Conservation (phyloP, 1,284 basidiomycete species). For the Earliella scabrosa region DNA sequence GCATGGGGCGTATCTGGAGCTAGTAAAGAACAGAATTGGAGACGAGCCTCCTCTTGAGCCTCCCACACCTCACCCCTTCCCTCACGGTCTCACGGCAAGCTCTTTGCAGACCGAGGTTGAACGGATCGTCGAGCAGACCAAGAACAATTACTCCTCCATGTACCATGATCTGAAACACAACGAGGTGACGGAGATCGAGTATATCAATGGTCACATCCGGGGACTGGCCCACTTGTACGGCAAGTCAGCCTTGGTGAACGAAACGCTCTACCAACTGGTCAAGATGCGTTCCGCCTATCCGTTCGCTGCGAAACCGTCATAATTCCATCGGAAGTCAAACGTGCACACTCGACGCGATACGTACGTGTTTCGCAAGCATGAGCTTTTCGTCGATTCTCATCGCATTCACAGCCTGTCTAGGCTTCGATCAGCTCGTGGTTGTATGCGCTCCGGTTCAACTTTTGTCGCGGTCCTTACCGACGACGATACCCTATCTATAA, state of each 20-base stretch:
- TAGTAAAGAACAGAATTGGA: not conserved
- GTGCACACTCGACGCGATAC: no score
- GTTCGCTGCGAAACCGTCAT: constrained; percentile 4
- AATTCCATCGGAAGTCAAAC: no score
- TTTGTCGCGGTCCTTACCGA: no score
- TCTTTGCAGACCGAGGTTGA: constrained; percentile 55
- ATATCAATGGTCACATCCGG: constrained; percentile 86
- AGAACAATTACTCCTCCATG: constrained; percentile 80
- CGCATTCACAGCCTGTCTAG: not conserved
- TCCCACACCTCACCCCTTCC: constrained; percentile 35
- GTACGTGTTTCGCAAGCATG: no score
- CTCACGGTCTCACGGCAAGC: constrained; percentile 44
- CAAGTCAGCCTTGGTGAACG: constrained; percentile 60
- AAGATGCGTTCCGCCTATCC: constrained; percentile 48
- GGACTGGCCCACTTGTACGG: constrained; percentile 65
- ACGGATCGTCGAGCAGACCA: constrained; percentile 60
- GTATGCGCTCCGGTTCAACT: no score
- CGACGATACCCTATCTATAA: no score
- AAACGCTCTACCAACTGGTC: constrained; percentile 65
- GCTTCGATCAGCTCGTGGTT: not conserved
- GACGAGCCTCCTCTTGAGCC: not conserved
- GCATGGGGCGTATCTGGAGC: constrained; percentile 25
- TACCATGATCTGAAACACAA: constrained; percentile 67
- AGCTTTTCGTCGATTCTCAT: not conserved
- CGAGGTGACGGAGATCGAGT: constrained; percentile 76